A percentile compares a stretch with the other conserved stretches of the same genome.
phyloP scores from a whole-genome alignment of 2,329 filamentous ascomycete species.

The Cephalotrichum gorgonifer region DNA sequence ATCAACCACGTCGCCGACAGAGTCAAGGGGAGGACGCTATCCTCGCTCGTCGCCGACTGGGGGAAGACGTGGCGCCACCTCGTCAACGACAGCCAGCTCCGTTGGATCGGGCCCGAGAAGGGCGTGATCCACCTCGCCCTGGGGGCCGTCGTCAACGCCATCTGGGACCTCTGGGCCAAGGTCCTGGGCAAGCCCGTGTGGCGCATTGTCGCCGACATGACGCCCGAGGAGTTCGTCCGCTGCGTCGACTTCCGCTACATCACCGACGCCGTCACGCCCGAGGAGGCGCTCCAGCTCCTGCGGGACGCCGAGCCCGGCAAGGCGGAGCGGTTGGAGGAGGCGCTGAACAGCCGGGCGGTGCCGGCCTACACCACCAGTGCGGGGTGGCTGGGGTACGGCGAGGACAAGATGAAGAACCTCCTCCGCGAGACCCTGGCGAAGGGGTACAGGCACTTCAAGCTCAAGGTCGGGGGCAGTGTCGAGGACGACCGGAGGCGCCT shows the following conservation, averaged over 20 bases:
- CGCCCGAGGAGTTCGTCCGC: constrained; percentile 71
- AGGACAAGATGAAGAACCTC: constrained; percentile 73
- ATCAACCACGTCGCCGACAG: constrained; percentile 71
- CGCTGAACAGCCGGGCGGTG: constrained; percentile 62
- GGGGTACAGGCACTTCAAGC: constrained; percentile 80
- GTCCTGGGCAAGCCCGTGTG: constrained; percentile 77
- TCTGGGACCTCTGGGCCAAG: constrained; percentile 96
- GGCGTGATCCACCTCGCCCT: constrained; percentile 89
- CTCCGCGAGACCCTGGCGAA: constrained; percentile 63
- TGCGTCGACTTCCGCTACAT: constrained; percentile 96
- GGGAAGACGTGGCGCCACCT: constrained; percentile 83
- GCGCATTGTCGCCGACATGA: constrained; percentile 84
- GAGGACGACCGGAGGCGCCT: constrained; percentile 63
- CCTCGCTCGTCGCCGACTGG: constrained; percentile 70
- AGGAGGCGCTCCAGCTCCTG: constrained; percentile 68
- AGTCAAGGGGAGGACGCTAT: constrained; percentile 64
- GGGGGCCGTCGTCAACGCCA: constrained; percentile 78
- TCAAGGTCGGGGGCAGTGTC: constrained; percentile 72
- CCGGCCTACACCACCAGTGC: constrained; percentile 86
- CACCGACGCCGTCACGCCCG: constrained; percentile 80
- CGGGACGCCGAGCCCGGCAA: constrained; percentile 57
- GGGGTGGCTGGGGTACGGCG: constrained; percentile 83
- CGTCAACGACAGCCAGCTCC: constrained; percentile 81
- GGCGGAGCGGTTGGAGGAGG: constrained; percentile 60
- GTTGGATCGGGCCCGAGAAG: constrained; percentile 92